Base-by-base conservation (phyloP, 331 rosid genomes). In the Dryas integrifolia region DNA sequence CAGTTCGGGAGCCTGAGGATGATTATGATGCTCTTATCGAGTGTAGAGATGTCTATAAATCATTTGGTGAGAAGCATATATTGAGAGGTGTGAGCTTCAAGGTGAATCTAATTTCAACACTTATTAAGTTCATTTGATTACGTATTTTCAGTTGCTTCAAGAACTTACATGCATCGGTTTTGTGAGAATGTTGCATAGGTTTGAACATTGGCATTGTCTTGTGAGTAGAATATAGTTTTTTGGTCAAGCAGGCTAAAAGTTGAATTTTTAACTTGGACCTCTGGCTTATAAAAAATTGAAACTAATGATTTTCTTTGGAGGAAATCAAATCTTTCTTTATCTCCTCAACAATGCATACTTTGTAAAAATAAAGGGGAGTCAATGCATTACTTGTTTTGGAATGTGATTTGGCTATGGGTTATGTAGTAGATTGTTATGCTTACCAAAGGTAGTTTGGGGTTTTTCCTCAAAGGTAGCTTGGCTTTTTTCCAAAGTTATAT, bases 81-180 rank as follows among this genome's bases (percentile, higher is more conserved):
- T 74, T 95, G 76, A 92, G 90, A 87, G 99, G 98, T 81, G 91
- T 95, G 76, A 95, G 86, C 94, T 95, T 95, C 86, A 92, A 95
- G 99, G 99, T 95, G 83, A 85, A 72, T 70, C 63, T 45, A n/a
- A 56, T 52, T 63, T 46, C 49, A 46, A 46, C 15, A 61, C 38
- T 18, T 64, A 9, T 21, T 52, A 11, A 50, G 35, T 68, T 21
- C 65, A 48, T 80, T 50, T 73, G 47, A 26, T 18, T 55, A 39
- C 48, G 51, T 11, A 26, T 39, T 35, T 59, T 6, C 6, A 9
- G 61, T 40, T 39, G 14, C 53, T 47, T 48, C 15, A 48, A 67
- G 45, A 30, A 48, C 7, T 9, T 11, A 12, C 13, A 2, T 70
- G 51, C 18, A 53, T 72, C 48, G 69, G 35, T 38, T 55, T 24